phyloP scores from a whole-genome alignment of 2,329 filamentous ascomycete species.

The Hortaea werneckii region DNA sequence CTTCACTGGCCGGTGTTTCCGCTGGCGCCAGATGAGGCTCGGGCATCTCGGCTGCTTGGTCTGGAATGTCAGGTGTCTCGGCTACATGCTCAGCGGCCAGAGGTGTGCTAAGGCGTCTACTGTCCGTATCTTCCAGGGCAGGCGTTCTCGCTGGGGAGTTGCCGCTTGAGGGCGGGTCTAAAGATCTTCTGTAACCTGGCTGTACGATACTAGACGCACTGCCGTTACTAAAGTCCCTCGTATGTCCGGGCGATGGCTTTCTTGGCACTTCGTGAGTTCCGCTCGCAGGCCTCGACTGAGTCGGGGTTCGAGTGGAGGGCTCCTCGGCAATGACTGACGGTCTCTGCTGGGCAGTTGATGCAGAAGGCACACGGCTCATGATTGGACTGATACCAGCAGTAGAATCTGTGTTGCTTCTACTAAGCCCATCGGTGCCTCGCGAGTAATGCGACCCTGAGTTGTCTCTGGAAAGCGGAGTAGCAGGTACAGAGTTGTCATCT shows the following conservation, averaged over 20 bases:
- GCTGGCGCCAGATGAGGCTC: conserved; percentile 11
- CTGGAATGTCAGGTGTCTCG: conserved; percentile 14
- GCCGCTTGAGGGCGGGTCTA: conserved; percentile 48
- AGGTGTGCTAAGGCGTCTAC: conserved; percentile 16
- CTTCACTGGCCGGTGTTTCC: conserved; percentile 11
- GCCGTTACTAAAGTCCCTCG: conserved; percentile 29
- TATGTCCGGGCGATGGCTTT: conserved; percentile 31
- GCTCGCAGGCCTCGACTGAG: conserved; percentile 24
- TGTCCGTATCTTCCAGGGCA: conserved; percentile 33
- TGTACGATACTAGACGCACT: conserved; percentile 30
- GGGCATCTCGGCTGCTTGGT: conserved; percentile 16
- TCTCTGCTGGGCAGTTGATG: conserved; percentile 24
- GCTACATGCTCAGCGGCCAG: conserved; percentile 15
- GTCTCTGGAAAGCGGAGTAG: conserved; percentile 40
- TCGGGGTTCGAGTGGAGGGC: conserved; percentile 21
- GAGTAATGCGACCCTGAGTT: conserved; percentile 21
- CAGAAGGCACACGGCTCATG: conserved; percentile 46
- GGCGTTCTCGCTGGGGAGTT: conserved; percentile 54
- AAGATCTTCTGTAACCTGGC: conserved; percentile 46
- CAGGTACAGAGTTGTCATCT: conserved; percentile 44
- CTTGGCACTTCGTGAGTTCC: conserved; percentile 18
- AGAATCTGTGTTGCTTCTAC: conserved; percentile 50
- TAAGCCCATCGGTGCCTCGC: conserved; percentile 8
- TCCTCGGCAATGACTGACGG: conserved; percentile 47
- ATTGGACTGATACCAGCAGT: conserved; percentile 57